phyloP scores from a whole-genome alignment of 2,329 filamentous ascomycete species.

The Aureobasidium subglaciale region DNA sequence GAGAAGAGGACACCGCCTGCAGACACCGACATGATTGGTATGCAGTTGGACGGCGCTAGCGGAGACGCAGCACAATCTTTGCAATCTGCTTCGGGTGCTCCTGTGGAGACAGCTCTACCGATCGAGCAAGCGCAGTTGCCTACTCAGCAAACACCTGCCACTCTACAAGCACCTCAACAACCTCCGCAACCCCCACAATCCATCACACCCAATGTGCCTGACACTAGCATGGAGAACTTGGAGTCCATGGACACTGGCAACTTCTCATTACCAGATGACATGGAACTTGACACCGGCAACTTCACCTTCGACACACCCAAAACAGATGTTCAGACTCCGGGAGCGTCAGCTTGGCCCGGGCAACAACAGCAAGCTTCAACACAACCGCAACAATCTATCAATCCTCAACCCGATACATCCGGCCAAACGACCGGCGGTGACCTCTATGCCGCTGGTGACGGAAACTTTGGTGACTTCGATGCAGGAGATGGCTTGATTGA shows the following conservation, averaged over 20 bases:
- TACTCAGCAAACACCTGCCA: background rate
- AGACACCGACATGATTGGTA: conserved; percentile 19
- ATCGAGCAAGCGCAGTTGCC: conserved; percentile 4
- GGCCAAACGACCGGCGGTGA: conserved; percentile 30
- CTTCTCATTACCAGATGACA: conserved; percentile 16
- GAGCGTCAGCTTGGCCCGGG: conserved; percentile 2
- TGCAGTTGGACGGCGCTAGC: conserved; percentile 29
- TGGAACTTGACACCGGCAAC: conserved; percentile 17
- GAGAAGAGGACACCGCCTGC: conserved; percentile 16
- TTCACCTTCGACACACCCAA: conserved; percentile 13
- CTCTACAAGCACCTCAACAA: conserved; percentile 10
- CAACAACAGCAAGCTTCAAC: conserved; percentile 4
- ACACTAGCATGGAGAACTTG: conserved; percentile 15
- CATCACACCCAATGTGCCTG: background rate
- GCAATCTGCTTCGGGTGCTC: conserved; percentile 37
- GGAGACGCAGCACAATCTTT: conserved; percentile 55
- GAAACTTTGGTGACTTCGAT: conserved; percentile 49
- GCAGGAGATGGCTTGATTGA: conserved; percentile 44
- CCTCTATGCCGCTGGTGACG: conserved; percentile 28
- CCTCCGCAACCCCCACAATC: conserved; percentile 1
- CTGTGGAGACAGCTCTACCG: background rate
- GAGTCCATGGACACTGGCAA: conserved; percentile 18
- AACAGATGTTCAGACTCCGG: conserved; percentile 2
- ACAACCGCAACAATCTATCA: conserved; percentile 10
- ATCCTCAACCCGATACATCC: conserved; percentile 13